Conservation (phyloP, 352 stramenopile species). For the Phytophthora sansomeana region DNA sequence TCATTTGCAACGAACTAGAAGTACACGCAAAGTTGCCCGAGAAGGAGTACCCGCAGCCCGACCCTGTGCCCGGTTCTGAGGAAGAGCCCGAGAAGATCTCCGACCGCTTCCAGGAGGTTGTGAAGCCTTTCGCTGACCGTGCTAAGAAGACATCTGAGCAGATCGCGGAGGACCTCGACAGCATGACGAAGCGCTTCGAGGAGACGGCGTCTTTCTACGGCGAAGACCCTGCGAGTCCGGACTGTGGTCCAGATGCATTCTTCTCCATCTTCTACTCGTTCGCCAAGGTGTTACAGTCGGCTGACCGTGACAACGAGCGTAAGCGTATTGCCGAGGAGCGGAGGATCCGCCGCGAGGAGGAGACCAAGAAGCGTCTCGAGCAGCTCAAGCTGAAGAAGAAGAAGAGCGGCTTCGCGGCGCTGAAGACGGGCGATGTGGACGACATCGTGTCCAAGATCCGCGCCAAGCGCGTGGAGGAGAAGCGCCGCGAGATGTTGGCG, state of each 20-base stretch:
- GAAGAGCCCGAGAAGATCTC: slow-evolving; percentile 49
- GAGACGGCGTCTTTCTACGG: slow-evolving; percentile 77
- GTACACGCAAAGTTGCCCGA: slow-evolving; percentile 67
- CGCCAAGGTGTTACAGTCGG: slow-evolving; percentile 80
- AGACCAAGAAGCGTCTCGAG: slow-evolving; percentile 83
- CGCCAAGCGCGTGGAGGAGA: slow-evolving; percentile 80
- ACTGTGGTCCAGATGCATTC: slow-evolving; percentile 78
- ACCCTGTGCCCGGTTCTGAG: slow-evolving; percentile 25
- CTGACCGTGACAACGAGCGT: slow-evolving; percentile 85
- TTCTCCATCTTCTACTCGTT: slow-evolving; percentile 91
- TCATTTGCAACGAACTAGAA: slow-evolving; percentile 80
- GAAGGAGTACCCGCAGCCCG: slow-evolving; percentile 43
- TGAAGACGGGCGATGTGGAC: slow-evolving; percentile 85
- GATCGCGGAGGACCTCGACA: slow-evolving; percentile 61
- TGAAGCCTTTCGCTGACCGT: slow-evolving; percentile 77
- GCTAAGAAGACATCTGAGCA: slow-evolving; percentile 69
- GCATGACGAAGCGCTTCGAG: slow-evolving; percentile 72
- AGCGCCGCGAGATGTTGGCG: slow-evolving; percentile 65
- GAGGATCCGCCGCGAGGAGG: slow-evolving; percentile 74
- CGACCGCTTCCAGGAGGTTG: slow-evolving; percentile 81
- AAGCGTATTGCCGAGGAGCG: slow-evolving; percentile 86
- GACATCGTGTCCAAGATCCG: slow-evolving; percentile 88
- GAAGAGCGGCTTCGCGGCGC: slow-evolving; percentile 63
- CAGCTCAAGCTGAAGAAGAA: slow-evolving; percentile 86
- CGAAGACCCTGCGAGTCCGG: slow-evolving; percentile 75